phyloP scores from a whole-genome alignment of 805 yeast genomes.

The Wickerhamiella qilinensis region DNA sequence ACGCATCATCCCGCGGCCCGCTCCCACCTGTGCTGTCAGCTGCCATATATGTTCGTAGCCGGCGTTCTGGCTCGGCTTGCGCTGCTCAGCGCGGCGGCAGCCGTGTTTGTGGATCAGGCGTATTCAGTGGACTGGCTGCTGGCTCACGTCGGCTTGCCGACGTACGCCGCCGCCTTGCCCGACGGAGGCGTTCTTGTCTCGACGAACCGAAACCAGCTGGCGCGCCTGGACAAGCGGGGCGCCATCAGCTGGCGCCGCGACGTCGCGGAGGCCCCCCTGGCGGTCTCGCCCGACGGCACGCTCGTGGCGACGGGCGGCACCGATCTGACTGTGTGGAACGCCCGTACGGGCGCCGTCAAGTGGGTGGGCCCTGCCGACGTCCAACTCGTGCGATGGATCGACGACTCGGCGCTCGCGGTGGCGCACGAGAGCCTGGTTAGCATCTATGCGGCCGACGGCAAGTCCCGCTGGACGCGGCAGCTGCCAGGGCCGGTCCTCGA shows the following conservation, averaged over 20 bases:
- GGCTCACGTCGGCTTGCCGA: conserved; percentile 15
- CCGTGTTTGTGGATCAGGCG: conserved; percentile 23
- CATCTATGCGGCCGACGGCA: too few relatives aligned
- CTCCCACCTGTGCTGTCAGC: too few relatives aligned
- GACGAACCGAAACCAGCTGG: conserved; percentile 14
- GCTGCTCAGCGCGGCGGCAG: conserved; percentile 9
- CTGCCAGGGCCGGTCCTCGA: too few relatives aligned
- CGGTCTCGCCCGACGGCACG: conserved; percentile 5
- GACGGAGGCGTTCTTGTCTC: conserved; percentile 10
- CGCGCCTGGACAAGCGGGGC: conserved; percentile 16
- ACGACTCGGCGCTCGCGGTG: too few relatives aligned
- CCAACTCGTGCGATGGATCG: too few relatives aligned
- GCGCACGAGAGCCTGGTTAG: too few relatives aligned
- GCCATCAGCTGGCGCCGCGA: conserved; percentile 17
- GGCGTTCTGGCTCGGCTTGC: too few relatives aligned
- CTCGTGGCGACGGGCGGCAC: conserved; percentile 7
- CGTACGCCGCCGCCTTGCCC: conserved; percentile 5
- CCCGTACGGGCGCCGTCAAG: conserved; percentile 6
- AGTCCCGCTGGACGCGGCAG: too few relatives aligned
- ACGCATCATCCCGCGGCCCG: too few relatives aligned
- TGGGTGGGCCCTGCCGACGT: conserved; percentile 6
- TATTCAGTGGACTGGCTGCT: conserved; percentile 20
- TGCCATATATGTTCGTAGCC: too few relatives aligned
- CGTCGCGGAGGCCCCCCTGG: conserved; percentile 4
- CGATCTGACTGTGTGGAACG: conserved; percentile 6